Conservation (phyloP, 2,329 filamentous ascomycete genomes). For the Colletotrichum acutatum region DNA sequence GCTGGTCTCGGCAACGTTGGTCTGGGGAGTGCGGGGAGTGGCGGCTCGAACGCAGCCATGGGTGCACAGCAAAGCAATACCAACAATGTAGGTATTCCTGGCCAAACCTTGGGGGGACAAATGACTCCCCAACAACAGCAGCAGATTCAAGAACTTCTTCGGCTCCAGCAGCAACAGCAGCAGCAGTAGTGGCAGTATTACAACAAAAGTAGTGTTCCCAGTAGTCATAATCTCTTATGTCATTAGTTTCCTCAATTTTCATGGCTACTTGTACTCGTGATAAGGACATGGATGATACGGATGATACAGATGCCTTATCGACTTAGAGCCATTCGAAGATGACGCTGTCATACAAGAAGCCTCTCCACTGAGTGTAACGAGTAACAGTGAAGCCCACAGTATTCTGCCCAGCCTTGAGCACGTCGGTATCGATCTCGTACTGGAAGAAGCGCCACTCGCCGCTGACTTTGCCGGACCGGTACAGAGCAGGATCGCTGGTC, state of each 20-base stretch:
- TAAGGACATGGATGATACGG: neutral
- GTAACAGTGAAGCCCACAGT: constrained; percentile 25
- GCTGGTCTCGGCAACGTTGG: neutral
- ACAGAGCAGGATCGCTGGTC: constrained; percentile 30
- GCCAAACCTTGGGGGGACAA: neutral
- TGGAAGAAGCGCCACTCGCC: constrained; percentile 34
- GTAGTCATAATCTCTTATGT: neutral
- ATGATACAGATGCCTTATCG: neutral
- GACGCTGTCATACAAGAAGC: constrained; percentile 34
- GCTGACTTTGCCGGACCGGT: constrained; percentile 30
- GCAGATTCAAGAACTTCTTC: neutral
- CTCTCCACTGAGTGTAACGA: constrained; percentile 29
- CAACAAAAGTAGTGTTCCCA: neutral
- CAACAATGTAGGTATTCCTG: neutral
- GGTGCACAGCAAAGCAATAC: neutral
- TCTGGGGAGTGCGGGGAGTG: neutral
- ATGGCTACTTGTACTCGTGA: neutral
- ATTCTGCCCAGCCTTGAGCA: constrained; percentile 21
- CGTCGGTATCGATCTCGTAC: constrained; percentile 21
- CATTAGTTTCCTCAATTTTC: neutral
- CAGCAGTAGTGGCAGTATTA: neutral
- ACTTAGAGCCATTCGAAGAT: constrained; percentile 26
- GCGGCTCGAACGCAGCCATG: neutral
- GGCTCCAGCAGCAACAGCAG: neutral
- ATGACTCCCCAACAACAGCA: neutral